phyloP scores from a whole-genome alignment of 345 rosid species.

The Murraya koenigii region DNA sequence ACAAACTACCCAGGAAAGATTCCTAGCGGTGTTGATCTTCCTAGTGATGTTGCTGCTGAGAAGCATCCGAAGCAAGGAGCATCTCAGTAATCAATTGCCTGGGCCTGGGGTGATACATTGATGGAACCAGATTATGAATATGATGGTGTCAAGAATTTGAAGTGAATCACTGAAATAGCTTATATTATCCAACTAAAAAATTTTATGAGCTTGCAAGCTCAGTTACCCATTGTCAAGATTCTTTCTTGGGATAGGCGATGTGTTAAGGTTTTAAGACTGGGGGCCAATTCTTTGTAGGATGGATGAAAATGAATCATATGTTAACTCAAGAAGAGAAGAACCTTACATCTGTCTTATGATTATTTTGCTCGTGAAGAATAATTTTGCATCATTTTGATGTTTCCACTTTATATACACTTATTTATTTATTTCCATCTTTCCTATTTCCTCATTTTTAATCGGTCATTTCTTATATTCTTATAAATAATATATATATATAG shows the following conservation, averaged over 20 bases:
- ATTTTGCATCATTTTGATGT: neutral
- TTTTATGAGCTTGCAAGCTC: constrained; percentile 3
- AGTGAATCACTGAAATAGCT: neutral
- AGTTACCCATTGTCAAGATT: neutral
- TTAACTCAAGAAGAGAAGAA: neutral
- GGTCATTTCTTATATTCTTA: neutral
- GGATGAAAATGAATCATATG: neutral
- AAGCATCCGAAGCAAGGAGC: constrained; percentile 8
- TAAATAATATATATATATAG: no score
- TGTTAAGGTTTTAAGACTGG: neutral
- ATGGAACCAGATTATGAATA: neutral
- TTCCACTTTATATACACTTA: neutral
- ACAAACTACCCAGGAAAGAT: constrained; percentile 57
- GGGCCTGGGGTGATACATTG: neutral
- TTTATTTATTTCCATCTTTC: neutral
- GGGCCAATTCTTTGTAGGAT: constrained; percentile 5
- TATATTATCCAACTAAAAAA: neutral
- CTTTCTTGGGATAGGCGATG: neutral
- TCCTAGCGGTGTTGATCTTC: constrained; percentile 54
- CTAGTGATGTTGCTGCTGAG: constrained; percentile 47
- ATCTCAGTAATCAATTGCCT: constrained; percentile 5
- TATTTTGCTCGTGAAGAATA: neutral
- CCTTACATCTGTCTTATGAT: neutral
- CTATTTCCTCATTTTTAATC: neutral
- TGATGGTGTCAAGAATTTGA: neutral